These are phyloP conservation scores for Metschnikowia amazonensis DNA, from an alignment of 805 yeast genomes.

Conservation along the genomic window DNA sequence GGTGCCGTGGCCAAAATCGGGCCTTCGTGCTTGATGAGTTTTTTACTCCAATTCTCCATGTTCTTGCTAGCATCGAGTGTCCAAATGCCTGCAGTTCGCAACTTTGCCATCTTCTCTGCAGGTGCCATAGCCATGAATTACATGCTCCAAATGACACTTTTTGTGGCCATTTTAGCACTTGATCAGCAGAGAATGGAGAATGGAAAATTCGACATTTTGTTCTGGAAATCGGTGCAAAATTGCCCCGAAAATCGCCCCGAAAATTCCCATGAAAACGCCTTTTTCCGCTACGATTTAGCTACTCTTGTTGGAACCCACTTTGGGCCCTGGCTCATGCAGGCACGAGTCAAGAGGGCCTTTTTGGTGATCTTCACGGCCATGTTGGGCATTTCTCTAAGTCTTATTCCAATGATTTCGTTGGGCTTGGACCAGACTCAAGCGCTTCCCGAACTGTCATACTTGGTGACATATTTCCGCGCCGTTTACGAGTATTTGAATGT, in stretches of 20 bases:
- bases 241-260: too few species aligned
- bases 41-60: slow-evolving; percentile 74
- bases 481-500: slow-evolving; percentile 68
- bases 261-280: slow-evolving; percentile 5
- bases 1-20: slow-evolving; percentile 71
- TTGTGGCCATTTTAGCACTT: slow-evolving; percentile 64
- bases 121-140: slow-evolving; percentile 80
- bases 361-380: slow-evolving; percentile 54
- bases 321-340: slow-evolving; percentile 56
- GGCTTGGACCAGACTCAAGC: slow-evolving; percentile 92
- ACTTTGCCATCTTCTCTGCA: slow-evolving; percentile 88
- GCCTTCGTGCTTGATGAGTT: slow-evolving; percentile 79
- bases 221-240: slow-evolving; percentile 37
- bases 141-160: slow-evolving; percentile 73
- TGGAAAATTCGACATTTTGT: slow-evolving; percentile 57
- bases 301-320: slow-evolving; percentile 44
- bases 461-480: slow-evolving; percentile 77
- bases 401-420: slow-evolving; percentile 64
- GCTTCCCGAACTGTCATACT: slow-evolving; percentile 75
- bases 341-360: slow-evolving; percentile 45
- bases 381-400: slow-evolving; percentile 64
- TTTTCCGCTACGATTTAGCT: slow-evolving; percentile 24
- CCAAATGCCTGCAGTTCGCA: slow-evolving; percentile 93
- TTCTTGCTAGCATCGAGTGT: slow-evolving; percentile 77
- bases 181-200: slow-evolving; percentile 62